Evolutionary conservation across 2,329 filamentous ascomycete species (phyloP).

Genomic region (Lojkania enalia): DNA sequence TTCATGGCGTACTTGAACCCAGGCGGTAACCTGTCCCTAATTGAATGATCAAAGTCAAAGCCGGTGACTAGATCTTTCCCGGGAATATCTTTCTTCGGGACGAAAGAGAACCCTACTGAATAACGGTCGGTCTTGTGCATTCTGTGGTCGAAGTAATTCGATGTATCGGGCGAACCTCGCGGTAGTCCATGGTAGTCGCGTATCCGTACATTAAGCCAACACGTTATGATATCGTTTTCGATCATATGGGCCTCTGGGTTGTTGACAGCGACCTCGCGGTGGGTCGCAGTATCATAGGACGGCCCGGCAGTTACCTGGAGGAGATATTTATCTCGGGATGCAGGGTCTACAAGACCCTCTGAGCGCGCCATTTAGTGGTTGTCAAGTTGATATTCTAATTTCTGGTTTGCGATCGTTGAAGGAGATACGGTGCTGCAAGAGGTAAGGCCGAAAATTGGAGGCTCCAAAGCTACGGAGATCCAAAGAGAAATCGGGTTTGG

Average conservation of each 20-base stretch:
- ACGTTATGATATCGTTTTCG: constrained; percentile 33
- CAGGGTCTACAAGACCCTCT: constrained; percentile 30
- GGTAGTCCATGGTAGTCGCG: constrained; percentile 44
- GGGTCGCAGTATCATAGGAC: constrained; percentile 35
- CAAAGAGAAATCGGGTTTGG: no score
- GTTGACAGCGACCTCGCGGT: constrained; percentile 40
- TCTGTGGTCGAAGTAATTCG: constrained; percentile 37
- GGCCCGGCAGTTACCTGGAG: constrained; percentile 44
- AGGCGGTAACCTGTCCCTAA: constrained; percentile 42
- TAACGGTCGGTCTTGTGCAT: constrained; percentile 40
- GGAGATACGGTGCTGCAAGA: no score
- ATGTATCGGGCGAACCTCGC: constrained; percentile 27
- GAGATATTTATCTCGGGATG: constrained; percentile 41
- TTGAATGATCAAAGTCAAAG: constrained; percentile 43
- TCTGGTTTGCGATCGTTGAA: no score
- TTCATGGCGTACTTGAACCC: constrained; percentile 42
- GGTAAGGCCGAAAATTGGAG: no score
- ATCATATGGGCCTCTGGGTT: constrained; percentile 26
- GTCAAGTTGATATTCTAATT: no score
- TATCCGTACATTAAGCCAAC: constrained; percentile 40
- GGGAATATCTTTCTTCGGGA: constrained; percentile 37
- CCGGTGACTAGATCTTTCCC: constrained; percentile 40
- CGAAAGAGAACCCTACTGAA: constrained; percentile 42
- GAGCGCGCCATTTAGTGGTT: constrained; percentile 14
- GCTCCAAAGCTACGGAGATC: no score